phyloP scores from a whole-genome alignment of 2,329 filamentous ascomycete genomes.

The Claviceps africana region DNA sequence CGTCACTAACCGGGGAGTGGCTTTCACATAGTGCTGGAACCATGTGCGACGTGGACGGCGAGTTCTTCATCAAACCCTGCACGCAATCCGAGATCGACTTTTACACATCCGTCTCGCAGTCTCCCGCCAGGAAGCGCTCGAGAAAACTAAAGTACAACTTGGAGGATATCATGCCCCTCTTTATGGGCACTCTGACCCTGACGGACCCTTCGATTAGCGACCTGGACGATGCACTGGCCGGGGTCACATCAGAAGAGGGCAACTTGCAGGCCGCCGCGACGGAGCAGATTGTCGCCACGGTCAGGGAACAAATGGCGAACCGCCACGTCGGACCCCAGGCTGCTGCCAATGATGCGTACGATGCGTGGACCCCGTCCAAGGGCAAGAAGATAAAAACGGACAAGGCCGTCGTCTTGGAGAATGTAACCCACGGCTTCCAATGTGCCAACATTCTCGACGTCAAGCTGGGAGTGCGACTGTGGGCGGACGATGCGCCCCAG shows the following conservation, averaged over 20 bases:
- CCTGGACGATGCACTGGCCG: conserved; percentile 34
- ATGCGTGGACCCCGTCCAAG: conserved; percentile 37
- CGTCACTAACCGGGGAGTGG: not conserved
- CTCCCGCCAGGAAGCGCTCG: conserved; percentile 48
- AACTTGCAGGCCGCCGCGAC: conserved; percentile 18
- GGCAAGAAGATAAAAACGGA: conserved; percentile 57
- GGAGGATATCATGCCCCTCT: conserved; percentile 68
- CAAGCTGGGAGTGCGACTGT: conserved; percentile 76
- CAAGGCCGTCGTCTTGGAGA: conserved; percentile 70
- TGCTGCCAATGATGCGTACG: conserved; percentile 18
- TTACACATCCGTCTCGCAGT: conserved; percentile 46
- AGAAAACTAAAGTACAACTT: conserved; percentile 34
- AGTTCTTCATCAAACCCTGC: conserved; percentile 89
- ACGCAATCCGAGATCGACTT: conserved; percentile 75
- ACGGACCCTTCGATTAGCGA: conserved; percentile 35
- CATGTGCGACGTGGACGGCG: conserved; percentile 67
- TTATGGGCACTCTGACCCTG: conserved; percentile 67
- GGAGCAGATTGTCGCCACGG: conserved; percentile 19
- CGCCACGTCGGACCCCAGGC: conserved; percentile 6
- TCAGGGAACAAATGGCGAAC: conserved; percentile 19
- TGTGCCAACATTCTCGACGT: conserved; percentile 84
- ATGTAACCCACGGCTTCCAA: conserved; percentile 66
- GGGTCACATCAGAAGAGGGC: conserved; percentile 26
- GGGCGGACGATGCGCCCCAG: conserved; percentile 57
- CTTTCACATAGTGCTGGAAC: conserved; percentile 80